Base-by-base conservation (phyloP, 441 rosid genomes). In the Erodium texanum region DNA sequence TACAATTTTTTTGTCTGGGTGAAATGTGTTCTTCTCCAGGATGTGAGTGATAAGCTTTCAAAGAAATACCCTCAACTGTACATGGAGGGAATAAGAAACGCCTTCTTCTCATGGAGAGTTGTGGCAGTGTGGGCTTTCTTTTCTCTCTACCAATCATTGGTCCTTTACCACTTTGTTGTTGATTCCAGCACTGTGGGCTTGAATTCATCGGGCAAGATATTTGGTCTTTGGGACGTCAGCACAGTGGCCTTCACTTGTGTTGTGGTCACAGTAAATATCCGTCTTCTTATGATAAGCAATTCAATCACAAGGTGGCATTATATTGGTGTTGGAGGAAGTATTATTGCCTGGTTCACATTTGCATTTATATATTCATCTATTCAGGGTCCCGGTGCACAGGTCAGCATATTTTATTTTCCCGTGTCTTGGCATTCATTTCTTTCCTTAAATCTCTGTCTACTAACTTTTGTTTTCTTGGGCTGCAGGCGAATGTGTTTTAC, bases 171-270 rank as follows among this genome's bases (percentile, higher is more conserved):
- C 82, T 92, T 89, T 59, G 91, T 84, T 70, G 79, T 86, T 8
- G 24, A 70, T 71, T 87, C 99, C 41, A 80, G 95, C 76, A 77
- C 78, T 38, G 72, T 74, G 11, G 91, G 88, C 67, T 77, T 77
- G 77, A 88, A 87, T 75, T 84, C 95, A 73, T 86, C 93, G 0
- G 98, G 99, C 71, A 89, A 75, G 89, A 80, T 81, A 24, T 87
- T 95, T 73, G 99, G 99, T 62, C 83, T 84, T 12, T 95, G 99
- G 99, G 99, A 95, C 69, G 85, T 95, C 74, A 95, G 99, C 87
- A 95, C 99, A 12, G 76, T 95, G 88, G 97, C 89, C 58, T 95
- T 95, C 83, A 90, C 98, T 34, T 89, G 98, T 84, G 95, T 90
- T 69, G 96, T 95, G 15, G 83, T 95, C 64, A 88, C 98, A 12